Percentiles rank a stretch among this genome's conserved stretches.
phyloP scores from a whole-genome alignment of 2,329 filamentous ascomycete species.

The Aspergillus ustus region DNA sequence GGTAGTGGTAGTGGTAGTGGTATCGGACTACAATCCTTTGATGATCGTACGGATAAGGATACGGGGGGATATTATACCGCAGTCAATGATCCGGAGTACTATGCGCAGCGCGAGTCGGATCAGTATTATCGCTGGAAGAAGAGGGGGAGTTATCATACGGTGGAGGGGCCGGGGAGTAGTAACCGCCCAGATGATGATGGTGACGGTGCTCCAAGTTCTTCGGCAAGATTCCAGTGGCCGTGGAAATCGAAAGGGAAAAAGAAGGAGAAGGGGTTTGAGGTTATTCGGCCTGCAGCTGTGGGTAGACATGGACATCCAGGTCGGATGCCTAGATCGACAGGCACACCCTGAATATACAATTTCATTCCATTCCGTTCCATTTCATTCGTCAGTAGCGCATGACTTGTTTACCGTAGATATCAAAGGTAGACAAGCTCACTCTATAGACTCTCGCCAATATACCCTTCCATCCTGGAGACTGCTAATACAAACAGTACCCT shows the following conservation, averaged over 20 bases:
- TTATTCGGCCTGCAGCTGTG: not conserved
- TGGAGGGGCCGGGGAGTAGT: no score
- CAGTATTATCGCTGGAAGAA: not conserved
- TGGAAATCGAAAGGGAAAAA: not conserved
- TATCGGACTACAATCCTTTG: not conserved
- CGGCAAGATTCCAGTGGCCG: not conserved
- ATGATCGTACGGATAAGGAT: not conserved
- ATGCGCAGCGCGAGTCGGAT: not conserved
- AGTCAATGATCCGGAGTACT: not conserved
- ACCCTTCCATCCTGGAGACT: no score
- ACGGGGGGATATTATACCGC: not conserved
- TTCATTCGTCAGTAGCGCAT: no score
- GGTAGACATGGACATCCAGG: not conserved
- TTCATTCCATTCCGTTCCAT: no score
- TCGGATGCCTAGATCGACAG: not conserved
- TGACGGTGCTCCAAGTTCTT: not conserved
- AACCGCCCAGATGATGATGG: not conserved
- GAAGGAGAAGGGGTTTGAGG: constrained; percentile 2
- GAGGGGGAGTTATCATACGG: not conserved
- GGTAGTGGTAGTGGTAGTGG: no score
- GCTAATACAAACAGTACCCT: no score
- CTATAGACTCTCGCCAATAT: no score
- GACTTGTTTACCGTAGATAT: no score
- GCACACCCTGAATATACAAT: no score
- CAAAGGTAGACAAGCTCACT: no score